These are phyloP conservation scores for Aspergillus ochraceoroseus DNA, from an alignment of 2,329 filamentous ascomycete genomes.

Conservation along the genomic window DNA sequence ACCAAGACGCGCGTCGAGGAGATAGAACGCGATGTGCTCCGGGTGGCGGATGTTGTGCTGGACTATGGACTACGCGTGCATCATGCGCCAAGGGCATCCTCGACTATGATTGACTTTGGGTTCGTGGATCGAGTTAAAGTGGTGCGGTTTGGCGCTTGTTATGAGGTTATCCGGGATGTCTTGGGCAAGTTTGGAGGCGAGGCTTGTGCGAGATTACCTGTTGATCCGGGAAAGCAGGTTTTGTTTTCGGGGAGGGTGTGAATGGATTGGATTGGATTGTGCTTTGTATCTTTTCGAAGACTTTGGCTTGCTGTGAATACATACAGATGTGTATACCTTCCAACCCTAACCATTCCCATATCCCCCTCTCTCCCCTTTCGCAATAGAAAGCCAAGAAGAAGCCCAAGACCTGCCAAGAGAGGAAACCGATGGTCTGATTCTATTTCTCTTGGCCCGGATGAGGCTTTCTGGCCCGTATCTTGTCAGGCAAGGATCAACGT, in stretches of 20 bases:
- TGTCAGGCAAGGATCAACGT: conserved; percentile 11
- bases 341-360: no score
- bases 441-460: not conserved
- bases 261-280: no score
- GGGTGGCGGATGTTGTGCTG: conserved; percentile 5
- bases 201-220: not conserved
- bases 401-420: no score
- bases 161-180: conserved; percentile 5
- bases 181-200: not conserved
- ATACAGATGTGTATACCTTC: no score
- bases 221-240: not conserved
- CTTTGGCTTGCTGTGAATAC: no score
- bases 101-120: conserved; percentile 5
- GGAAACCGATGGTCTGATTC: not conserved
- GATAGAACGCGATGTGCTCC: conserved; percentile 14
- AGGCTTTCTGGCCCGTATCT: conserved; percentile 1
- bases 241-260: no score
- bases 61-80: conserved; percentile 7
- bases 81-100: conserved; percentile 1
- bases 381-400: no score
- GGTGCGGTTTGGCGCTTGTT: conserved; percentile 2
- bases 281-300: no score
- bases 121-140: not conserved
- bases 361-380: no score
- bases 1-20: conserved; percentile 18